A percentile compares a stretch with the other conserved stretches of the same genome.
Conservation (phyloP, 2,329 filamentous ascomycete genomes). For the Setomelanomma holmii region DNA sequence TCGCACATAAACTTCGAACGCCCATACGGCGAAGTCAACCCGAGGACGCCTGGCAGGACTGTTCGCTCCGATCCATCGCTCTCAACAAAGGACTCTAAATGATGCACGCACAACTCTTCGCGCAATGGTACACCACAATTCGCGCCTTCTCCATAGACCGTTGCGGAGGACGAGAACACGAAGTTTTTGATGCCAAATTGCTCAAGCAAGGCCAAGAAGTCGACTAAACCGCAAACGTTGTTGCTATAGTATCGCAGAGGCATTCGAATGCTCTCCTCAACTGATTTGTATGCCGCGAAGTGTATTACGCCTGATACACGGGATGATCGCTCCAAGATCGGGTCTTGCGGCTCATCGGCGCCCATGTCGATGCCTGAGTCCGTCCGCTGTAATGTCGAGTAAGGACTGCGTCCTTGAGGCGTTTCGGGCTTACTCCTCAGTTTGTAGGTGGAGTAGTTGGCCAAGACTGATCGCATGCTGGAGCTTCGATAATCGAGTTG, state of each 20-base stretch:
- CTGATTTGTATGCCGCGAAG: conserved; percentile 72
- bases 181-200: conserved; percentile 69
- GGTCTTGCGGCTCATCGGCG: conserved; percentile 28
- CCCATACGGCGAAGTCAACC: conserved; percentile 70
- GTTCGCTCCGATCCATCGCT: conserved; percentile 52
- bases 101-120: conserved; percentile 64
- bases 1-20: conserved; percentile 73
- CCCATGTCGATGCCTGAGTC: conserved; percentile 43
- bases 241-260: conserved; percentile 72
- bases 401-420: conserved; percentile 31
- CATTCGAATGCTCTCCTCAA: conserved; percentile 66
- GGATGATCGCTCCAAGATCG: conserved; percentile 48
- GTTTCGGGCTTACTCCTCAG: conserved; percentile 23
- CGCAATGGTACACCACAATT: conserved; percentile 58
- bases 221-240: conserved; percentile 69
- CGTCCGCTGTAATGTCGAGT: conserved; percentile 34
- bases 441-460: conserved; percentile 49
- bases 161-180: conserved; percentile 72
- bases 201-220: conserved; percentile 64
- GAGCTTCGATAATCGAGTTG: conserved; percentile 57
- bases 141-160: conserved; percentile 64
- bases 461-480: conserved; percentile 53
- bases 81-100: conserved; percentile 54
- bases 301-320: conserved; percentile 71
- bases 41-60: conserved; percentile 59